Evolutionary conservation across 192 early-diverging fungal genomes (phyloP), one percentile per base, ranked within the genome.

Genomic region (Coemansia aciculifera): DNA sequence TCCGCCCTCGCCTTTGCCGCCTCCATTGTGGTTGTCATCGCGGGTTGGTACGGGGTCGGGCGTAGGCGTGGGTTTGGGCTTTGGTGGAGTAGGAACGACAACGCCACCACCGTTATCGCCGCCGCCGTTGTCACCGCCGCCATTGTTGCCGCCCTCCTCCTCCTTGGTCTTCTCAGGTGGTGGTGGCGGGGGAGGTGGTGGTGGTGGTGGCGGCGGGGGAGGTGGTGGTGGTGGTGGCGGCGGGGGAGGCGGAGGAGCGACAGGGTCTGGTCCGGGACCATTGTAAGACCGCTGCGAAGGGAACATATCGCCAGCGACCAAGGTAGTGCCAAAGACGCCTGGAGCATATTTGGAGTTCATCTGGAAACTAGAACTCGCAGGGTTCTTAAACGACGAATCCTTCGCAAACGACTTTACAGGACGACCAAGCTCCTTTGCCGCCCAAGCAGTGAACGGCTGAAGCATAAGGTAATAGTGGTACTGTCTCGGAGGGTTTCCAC

Each of bases 381-480:
- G 31, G 60, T 60, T 67, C 10, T 63, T 69, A 44, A 66, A 73
- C 13, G 63, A 69, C 23, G 43, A 29, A 27, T 69, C 66, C 9
- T 52, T 27, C 10, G 68, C 59, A 43, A 62, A 81, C 8, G 67
- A 56, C 56, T 75, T 59, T 34, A 76, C 51, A 10, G 32, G 60
- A 57, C 62, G 61, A 59, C 74, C 74, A 39, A 67, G 62, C 49
- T 67, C 60, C 15, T 70, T 65, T 36, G 65, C 49, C 5, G 70
- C 70, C 79, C 79, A 81, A 2, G 57, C 67, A 5, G 68, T 59
- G 49, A 73, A 81, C 29, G 73, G 73, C 62, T 75, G 64, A n/a
- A 81, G 59, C 69, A 81, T 59, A 6, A 70, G 75, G 57, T 76
- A 81, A 64, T 73, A 68, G 60, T 81, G 73, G 62, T 67, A 76